These are phyloP conservation scores for Starmera quercuum DNA, from an alignment of 805 yeast genomes.

Conservation along the genomic window DNA sequence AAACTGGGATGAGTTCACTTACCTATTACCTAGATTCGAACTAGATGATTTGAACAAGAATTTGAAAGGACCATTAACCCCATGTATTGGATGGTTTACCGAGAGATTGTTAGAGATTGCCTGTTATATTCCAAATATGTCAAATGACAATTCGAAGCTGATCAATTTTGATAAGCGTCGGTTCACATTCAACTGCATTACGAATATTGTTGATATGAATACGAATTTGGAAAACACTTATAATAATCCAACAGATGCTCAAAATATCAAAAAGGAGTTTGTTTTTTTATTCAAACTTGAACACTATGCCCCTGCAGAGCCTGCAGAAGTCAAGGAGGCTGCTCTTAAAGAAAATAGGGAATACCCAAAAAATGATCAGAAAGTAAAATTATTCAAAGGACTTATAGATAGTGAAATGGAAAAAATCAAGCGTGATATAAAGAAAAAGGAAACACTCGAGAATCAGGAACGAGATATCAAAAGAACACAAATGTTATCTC, in stretches of 20 bases:
- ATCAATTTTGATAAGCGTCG: conserved; percentile 85
- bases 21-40: conserved; percentile 27
- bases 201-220: conserved; percentile 42
- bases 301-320: conserved; percentile 23
- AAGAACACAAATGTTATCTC: conserved; percentile 24
- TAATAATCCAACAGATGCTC: conserved; percentile 22
- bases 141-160: conserved; percentile 50
- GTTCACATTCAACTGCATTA: conserved; percentile 53
- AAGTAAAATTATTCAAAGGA: conserved; percentile 34
- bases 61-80: conserved; percentile 45
- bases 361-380: conserved; percentile 25
- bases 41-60: conserved; percentile 22
- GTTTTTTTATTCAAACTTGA: conserved; percentile 41
- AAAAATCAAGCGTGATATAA: conserved; percentile 43
- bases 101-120: conserved; percentile 73
- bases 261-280: conserved; percentile 32
- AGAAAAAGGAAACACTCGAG: conserved; percentile 32
- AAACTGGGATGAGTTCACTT: conserved; percentile 23
- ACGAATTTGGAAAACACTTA: conserved; percentile 8
- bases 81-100: conserved; percentile 89
- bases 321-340: conserved; percentile 30
- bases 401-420: conserved; percentile 42
- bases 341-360: conserved; percentile 37
- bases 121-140: conserved; percentile 73
- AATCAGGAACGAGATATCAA: conserved; percentile 28